Base-by-base conservation (phyloP, 306 rosid genomes). In the Acacia confusa region DNA sequence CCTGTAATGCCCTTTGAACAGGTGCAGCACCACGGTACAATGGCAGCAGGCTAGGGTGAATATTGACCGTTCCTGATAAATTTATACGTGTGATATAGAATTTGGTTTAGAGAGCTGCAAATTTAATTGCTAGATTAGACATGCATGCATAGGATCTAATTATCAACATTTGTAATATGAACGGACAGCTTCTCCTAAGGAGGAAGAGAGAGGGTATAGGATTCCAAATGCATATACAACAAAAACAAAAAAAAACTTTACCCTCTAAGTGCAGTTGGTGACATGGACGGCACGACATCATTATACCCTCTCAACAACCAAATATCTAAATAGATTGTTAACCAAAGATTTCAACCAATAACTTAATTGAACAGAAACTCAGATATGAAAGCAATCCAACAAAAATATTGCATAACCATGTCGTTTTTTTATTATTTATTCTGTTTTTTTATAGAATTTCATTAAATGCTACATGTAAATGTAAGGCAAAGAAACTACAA, bases 1-100 rank as follows among this genome's bases (percentile, higher is more conserved):
- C 97, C 98, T 91, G 97, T 84, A 95, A 81, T 32, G 99, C 95
- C 85, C 97, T 85, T 86, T 95, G 99, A 78, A 95, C 97, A 52
- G 97, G 99, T 55, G 99, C 99, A 78, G 97, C 97, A 75, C 99
- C 97, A 28, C 99, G 94, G 76, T 95, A 95, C 80, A 88, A 74
- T 7, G 99, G 99, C 84, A 93, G 84, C 75, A 91, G 78, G 79
- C 97, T 95, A 48, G 99, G 99, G 86, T 95, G 99, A 78, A 95
- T 86, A 72, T 95, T 95, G 72, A 95, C 97, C 0, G 97, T 93
- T 75, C 97, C 97, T 94, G 90, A 80, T 55, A 81, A 77, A 74
- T 79, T 72, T 36, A 66, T 47, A 87, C 12, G 61, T 70, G 47
- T 15, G 66, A 11, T 58, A 60, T 22, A 85, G 45, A 77, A 75